Percentiles rank a stretch among this genome's conserved stretches.
Evolutionary conservation across 805 yeast species (phyloP).

Genomic region (Ogataea minuta): DNA sequence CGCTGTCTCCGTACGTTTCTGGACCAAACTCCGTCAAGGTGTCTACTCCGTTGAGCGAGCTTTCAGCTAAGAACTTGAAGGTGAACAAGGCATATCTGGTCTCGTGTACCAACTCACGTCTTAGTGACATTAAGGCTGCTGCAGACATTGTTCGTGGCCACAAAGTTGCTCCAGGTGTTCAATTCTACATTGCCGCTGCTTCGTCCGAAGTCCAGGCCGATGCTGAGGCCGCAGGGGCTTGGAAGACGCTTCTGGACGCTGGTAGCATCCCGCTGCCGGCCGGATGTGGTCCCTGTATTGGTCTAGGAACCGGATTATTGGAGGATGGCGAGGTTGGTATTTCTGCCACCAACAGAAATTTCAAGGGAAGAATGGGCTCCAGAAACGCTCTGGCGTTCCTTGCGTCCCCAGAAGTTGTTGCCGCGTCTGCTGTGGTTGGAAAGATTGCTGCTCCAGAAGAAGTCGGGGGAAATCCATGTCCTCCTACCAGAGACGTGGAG

Average conservation of each 20-base stretch:
- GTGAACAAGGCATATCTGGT: slow-evolving; percentile 94
- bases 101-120: slow-evolving; percentile 95
- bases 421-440: slow-evolving; percentile 96
- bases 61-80: slow-evolving; percentile 68
- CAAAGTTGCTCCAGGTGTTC: slow-evolving; percentile 84
- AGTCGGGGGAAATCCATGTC: slow-evolving; percentile 56
- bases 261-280: slow-evolving; percentile 96
- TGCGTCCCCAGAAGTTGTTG: slow-evolving; percentile 97
- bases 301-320: slow-evolving; percentile 89
- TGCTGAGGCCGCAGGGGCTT: slow-evolving; percentile 88
- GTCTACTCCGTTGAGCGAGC: slow-evolving; percentile 71
- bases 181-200: slow-evolving; percentile 97
- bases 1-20: slow-evolving; percentile 83
- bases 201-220: slow-evolving; percentile 89
- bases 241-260: slow-evolving; percentile 85
- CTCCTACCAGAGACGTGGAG: slow-evolving; percentile 48
- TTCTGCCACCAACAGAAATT: slow-evolving; percentile 96
- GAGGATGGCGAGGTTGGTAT: slow-evolving; percentile 98
- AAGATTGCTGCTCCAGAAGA: slow-evolving; percentile 92
- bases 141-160: slow-evolving; percentile 82
- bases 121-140: slow-evolving; percentile 91
- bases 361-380: slow-evolving; percentile 99
- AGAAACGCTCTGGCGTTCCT: slow-evolving; percentile 93
- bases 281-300: slow-evolving; percentile 99
- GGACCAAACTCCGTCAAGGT: slow-evolving; percentile 98